Base-by-base conservation (phyloP, 1,139 yeast genomes). In the Geotrichum klebahnii region DNA sequence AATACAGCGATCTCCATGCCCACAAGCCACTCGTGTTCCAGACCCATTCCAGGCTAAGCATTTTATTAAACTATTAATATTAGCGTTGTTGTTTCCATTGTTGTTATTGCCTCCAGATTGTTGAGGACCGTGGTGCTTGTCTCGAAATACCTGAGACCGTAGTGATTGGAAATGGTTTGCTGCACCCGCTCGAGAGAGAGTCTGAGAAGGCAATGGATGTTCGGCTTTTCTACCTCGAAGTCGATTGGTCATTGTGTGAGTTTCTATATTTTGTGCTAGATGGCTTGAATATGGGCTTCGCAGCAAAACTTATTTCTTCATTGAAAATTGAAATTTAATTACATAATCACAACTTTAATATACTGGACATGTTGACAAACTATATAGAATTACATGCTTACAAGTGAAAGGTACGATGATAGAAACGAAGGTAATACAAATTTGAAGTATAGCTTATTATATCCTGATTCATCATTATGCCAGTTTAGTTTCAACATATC, bases 11-110 rank as follows among this genome's bases (percentile, higher is more conserved):
- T 63, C 67, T 22, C 50, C 53, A 28, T 60, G 60, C 2, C 58
- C 55, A 36, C 59, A 53, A 3, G 66, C 65, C 4, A 65, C 42
- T 31, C 58, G 54, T 6, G 61, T 53, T 2, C 68, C 68, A 3
- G 55, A 47, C 26, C 59, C 61, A 48, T 65, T 65, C 63, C 64
- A 65, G 9, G 53, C 53, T 19, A 59, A 8, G 33, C 53, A 50
- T 20, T 46, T 16, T 12, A 50, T 45, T 12, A 19, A 5, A 8
- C 42, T 34, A 22, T 34, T 38, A 31, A 39, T 23, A 17, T 31
- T 46, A 17, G 33, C 22, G 37, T 22, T 36, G 19, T n/a, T 26
- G 14, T 29, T 26, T 14, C 40, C 34, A 20, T 35, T 35, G 16
- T n/a, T 12, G n/a, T 14, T 12, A 10, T 17, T 19, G 35, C 35